These are phyloP conservation scores for Triglochin maritima DNA, from an alignment of 106 monocot species.

Conservation along the genomic window DNA sequence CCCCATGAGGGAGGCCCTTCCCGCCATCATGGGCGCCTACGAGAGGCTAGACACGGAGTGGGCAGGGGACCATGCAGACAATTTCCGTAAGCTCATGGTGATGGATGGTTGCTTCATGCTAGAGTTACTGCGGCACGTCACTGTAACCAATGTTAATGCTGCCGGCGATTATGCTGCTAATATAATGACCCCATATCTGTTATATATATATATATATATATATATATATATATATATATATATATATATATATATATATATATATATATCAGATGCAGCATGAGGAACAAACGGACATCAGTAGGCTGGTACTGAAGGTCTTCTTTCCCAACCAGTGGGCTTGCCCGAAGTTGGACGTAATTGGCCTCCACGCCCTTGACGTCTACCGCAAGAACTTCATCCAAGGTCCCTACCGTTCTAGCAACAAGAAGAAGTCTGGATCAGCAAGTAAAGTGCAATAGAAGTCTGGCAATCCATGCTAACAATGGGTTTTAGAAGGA, in stretches of 20 bases:
- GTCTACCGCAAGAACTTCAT: slow-evolving; percentile 53
- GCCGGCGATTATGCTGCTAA: too few species aligned
- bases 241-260: not conserved
- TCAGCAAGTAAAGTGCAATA: too few species aligned
- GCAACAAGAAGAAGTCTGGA: not conserved
- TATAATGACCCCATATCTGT: too few species aligned
- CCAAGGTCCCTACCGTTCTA: slow-evolving; percentile 4
- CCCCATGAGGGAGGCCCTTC: slow-evolving; percentile 25
- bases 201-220: too few species aligned
- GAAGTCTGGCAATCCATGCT: slow-evolving; percentile 29
- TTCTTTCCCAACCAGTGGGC: slow-evolving; percentile 9
- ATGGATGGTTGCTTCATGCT: too few species aligned
- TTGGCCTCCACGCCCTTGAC: slow-evolving; percentile 64
- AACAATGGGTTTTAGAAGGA: slow-evolving; percentile 68
- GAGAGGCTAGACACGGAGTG: slow-evolving; percentile 24
- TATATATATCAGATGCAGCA: too few species aligned
- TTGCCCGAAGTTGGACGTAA: slow-evolving; percentile 7
- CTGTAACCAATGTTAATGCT: too few species aligned
- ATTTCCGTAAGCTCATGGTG: too few species aligned
- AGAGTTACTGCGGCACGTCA: too few species aligned
- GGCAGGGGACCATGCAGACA: too few species aligned
- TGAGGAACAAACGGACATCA: slow-evolving; percentile 37
- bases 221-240: not conserved
- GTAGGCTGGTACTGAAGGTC: slow-evolving; percentile 51
- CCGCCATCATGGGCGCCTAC: slow-evolving; percentile 33